Conservation (phyloP, 768 basidiomycete species). For the Tulasnella sp. region DNA sequence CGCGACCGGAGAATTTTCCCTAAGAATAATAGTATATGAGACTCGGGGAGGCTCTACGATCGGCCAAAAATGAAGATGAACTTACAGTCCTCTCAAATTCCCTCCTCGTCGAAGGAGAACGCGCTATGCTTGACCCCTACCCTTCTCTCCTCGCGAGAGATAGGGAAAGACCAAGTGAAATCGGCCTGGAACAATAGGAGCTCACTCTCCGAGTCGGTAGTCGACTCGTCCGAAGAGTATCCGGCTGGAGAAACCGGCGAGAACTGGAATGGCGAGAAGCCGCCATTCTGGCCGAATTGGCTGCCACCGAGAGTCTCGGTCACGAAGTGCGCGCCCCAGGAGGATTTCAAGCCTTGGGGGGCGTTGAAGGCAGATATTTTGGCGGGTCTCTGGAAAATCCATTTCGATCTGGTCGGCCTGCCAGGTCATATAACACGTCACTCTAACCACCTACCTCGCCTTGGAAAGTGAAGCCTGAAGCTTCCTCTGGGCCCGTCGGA, state of each 20-base stretch:
- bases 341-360: neutral
- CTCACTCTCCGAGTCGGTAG: neutral
- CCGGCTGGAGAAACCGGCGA: neutral
- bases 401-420: neutral
- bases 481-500: neutral
- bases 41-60: neutral
- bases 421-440: neutral
- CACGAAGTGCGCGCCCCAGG: neutral
- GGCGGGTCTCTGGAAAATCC: neutral
- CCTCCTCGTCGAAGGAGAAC: neutral
- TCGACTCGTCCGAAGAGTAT: neutral
- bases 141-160: neutral
- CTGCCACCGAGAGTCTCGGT: neutral
- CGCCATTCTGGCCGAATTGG: neutral
- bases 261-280: neutral
- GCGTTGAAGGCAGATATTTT: neutral
- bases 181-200: neutral
- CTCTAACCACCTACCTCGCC: neutral
- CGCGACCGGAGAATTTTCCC: neutral
- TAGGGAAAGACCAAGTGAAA: neutral
- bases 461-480: neutral
- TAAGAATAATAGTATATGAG: neutral
- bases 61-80: neutral
- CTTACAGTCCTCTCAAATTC: neutral
- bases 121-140: neutral